Conservation (phyloP, 2,329 filamentous ascomycete species). For the Fonsecaea erecta region DNA sequence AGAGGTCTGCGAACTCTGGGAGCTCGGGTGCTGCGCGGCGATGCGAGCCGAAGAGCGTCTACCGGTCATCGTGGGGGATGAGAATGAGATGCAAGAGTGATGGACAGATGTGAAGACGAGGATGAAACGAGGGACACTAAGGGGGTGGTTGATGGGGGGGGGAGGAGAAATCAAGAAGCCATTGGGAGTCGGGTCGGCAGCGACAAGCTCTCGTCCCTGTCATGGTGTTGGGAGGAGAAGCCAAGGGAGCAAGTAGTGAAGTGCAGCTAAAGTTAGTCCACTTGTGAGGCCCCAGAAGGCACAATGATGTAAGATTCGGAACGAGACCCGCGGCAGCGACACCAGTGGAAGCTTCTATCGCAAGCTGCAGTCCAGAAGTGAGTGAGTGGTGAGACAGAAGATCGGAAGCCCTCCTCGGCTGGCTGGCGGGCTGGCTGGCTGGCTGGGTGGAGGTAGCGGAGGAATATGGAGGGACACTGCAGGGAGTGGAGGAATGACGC, state of each 20-base stretch:
- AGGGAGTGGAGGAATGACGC: too few relatives aligned
- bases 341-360: slow-evolving; percentile 2
- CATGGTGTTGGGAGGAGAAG: slow-evolving; percentile 3
- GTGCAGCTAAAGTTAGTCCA: slow-evolving; percentile 21
- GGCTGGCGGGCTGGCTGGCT: too few relatives aligned
- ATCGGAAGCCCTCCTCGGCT: background rate
- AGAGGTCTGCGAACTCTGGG: slow-evolving; percentile 38
- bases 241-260: background rate
- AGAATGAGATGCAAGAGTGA: too few relatives aligned
- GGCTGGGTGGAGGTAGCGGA: background rate
- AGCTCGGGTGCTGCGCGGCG: slow-evolving; percentile 42
- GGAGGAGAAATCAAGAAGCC: slow-evolving; percentile 6
- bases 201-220: slow-evolving; percentile 9
- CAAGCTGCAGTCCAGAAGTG: background rate
- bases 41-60: slow-evolving; percentile 46
- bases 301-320: slow-evolving; percentile 25
- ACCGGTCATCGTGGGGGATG: slow-evolving; percentile 27
- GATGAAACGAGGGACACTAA: background rate
- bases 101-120: background rate
- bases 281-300: background rate
- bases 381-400: slow-evolving; percentile 15
- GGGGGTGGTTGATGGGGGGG: background rate
- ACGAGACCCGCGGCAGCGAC: background rate
- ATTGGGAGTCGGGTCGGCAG: slow-evolving; percentile 1
- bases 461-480: background rate